Evolutionary conservation across 1,284 basidiomycete species (phyloP).

Genomic region (Hemileia vastatrix): DNA sequence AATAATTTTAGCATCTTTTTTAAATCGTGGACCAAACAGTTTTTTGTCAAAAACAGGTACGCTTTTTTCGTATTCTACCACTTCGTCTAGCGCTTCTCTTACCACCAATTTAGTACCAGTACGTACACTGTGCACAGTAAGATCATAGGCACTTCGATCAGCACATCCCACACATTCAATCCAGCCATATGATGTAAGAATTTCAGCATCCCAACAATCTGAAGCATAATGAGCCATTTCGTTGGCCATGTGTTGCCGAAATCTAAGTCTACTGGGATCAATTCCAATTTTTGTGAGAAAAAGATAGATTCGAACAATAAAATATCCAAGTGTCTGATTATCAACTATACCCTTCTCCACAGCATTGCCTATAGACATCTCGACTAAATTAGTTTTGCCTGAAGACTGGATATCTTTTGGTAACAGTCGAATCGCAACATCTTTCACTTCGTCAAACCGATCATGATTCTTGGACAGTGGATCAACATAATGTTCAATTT

Average conservation of each 20-base stretch:
- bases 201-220: conserved; percentile 99
- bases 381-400: conserved; percentile 59
- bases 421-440: conserved; percentile 66
- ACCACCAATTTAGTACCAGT: conserved; percentile 55
- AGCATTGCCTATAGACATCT: conserved; percentile 77
- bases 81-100: conserved; percentile 72
- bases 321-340: conserved; percentile 96
- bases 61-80: conserved; percentile 62
- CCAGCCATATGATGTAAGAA: conserved; percentile 90
- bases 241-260: conserved; percentile 92
- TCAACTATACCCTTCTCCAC: conserved; percentile 76
- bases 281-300: conserved; percentile 91
- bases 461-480: conserved; percentile 82
- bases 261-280: conserved; percentile 70
- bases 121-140: conserved; percentile 53
- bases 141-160: conserved; percentile 90
- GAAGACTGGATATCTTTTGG: conserved; percentile 71
- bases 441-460: conserved; percentile 69
- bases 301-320: conserved; percentile 80
- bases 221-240: conserved; percentile 99
- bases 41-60: conserved; percentile 79
- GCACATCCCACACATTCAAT: conserved; percentile 99
- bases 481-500: conserved; percentile 98
- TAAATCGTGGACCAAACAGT: conserved; percentile 77
- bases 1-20: conserved; percentile 66